Conservation (phyloP, 129 eudicot genomes). For the Lactuca sativa region DNA sequence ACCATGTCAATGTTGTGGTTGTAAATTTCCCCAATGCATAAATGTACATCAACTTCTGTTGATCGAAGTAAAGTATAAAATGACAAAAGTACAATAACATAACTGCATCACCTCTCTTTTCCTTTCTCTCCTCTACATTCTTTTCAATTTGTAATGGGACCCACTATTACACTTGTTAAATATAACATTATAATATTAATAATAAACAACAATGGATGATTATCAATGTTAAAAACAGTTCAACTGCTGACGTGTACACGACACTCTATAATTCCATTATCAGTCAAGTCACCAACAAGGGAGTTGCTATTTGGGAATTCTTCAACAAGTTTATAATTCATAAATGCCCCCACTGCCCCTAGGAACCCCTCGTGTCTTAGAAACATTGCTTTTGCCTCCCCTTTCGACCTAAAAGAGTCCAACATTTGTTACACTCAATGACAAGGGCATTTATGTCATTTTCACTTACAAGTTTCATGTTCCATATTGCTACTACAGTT, state of each 20-base stretch:
- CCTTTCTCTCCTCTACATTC: background rate
- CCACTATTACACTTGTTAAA: background rate
- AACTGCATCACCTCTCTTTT: background rate
- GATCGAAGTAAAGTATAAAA: background rate
- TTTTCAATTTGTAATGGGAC: background rate
- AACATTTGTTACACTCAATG: too few relatives aligned
- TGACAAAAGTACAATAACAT: background rate
- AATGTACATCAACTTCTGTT: conserved; percentile 1
- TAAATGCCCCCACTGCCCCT: conserved; percentile 89
- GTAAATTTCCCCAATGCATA: background rate
- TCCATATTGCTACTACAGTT: too few relatives aligned
- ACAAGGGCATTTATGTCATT: too few relatives aligned
- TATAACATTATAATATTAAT: background rate
- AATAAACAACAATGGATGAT: conserved; percentile 18
- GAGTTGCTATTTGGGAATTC: conserved; percentile 38
- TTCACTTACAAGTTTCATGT: background rate
- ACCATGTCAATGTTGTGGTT: background rate
- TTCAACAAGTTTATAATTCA: conserved; percentile 52
- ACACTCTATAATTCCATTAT: conserved; percentile 44
- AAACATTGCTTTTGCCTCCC: conserved; percentile 93
- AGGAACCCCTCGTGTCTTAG: conserved; percentile 88
- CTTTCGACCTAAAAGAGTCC: conserved; percentile 69
- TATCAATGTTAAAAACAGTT: background rate
- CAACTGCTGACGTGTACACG: conserved; percentile 32
- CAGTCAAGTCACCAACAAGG: conserved; percentile 26